Evolutionary conservation across 2,329 filamentous ascomycete genomes (phyloP).

Genomic region (Dactylellina sp.): DNA sequence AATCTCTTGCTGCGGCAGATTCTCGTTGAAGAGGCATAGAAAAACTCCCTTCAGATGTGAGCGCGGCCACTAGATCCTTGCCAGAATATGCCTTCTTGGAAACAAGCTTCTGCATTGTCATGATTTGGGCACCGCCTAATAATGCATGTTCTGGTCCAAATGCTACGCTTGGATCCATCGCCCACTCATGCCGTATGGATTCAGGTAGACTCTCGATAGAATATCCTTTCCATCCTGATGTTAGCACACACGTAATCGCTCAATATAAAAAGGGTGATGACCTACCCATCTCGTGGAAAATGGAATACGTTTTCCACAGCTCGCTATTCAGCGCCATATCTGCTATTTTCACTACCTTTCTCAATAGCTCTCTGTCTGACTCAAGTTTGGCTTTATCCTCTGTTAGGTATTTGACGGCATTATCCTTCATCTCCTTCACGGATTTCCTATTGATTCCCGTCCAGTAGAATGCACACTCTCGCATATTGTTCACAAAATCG

Average conservation of each 20-base stretch:
- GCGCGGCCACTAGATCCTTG: constrained; percentile 14
- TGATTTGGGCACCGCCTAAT: constrained; percentile 64
- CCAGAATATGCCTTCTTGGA: constrained; percentile 61
- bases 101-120: constrained; percentile 69
- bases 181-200: constrained; percentile 73
- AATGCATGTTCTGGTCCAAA: constrained; percentile 38
- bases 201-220: constrained; percentile 76
- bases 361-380: constrained; percentile 73
- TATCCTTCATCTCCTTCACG: constrained; percentile 74
- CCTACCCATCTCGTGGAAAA: constrained; percentile 75
- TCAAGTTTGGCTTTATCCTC: constrained; percentile 71
- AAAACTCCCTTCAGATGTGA: constrained; percentile 1
- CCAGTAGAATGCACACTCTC: constrained; percentile 86
- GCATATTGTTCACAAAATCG: constrained; percentile 79
- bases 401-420: constrained; percentile 77
- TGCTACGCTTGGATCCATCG: constrained; percentile 69
- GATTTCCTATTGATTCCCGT: constrained; percentile 77
- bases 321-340: constrained; percentile 71
- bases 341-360: constrained; percentile 75
- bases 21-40: constrained; percentile 13
- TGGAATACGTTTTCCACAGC: constrained; percentile 75
- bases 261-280: background rate
- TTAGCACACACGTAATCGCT: background rate
- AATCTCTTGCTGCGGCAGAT: constrained; percentile 1
- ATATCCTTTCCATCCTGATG: constrained; percentile 53